Percentiles rank a stretch among this genome's conserved stretches.
Evolutionary conservation across 139 green algal genomes (phyloP).

Genomic region (Chlamydomonas eustigma): DNA sequence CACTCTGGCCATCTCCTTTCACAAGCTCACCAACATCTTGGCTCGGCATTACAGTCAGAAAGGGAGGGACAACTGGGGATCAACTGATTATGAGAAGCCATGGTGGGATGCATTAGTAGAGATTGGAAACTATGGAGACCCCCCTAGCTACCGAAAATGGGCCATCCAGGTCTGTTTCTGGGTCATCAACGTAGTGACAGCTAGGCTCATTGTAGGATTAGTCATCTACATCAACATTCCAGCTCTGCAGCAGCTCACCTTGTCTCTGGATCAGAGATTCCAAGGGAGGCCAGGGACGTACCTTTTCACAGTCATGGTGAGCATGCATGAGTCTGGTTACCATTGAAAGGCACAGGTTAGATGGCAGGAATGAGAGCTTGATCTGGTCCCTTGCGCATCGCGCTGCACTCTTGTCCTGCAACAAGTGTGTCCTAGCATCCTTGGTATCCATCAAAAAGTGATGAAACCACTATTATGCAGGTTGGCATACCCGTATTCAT

Average conservation of each 20-base stretch:
- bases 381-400: too few relatives aligned
- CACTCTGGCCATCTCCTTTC: constrained; percentile 30
- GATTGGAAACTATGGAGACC: constrained; percentile 22
- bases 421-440: too few relatives aligned
- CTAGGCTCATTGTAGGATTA: constrained; percentile 29
- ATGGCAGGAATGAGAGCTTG: too few relatives aligned
- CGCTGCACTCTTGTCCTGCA: too few relatives aligned
- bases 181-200: constrained; percentile 31
- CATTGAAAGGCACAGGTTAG: neutral
- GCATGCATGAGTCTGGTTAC: neutral
- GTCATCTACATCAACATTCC: constrained; percentile 14
- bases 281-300: constrained; percentile 14
- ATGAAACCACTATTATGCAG: too few relatives aligned
- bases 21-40: constrained; percentile 10
- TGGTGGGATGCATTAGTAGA: constrained; percentile 22
- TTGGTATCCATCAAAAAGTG: too few relatives aligned
- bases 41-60: neutral
- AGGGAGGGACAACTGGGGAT: neutral
- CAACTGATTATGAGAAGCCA: too few relatives aligned
- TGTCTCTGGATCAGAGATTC: constrained; percentile 24
- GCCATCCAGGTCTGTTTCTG: constrained; percentile 23
- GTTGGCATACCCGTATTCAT: constrained; percentile 31
- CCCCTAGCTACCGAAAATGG: constrained; percentile 14
- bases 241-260: constrained; percentile 2
- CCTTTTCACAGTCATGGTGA: constrained; percentile 34